Percentiles rank a stretch among this genome's conserved stretches.
Conservation (phyloP, 371 early-diverging fungal species). For the Actinomortierella wolfii region DNA sequence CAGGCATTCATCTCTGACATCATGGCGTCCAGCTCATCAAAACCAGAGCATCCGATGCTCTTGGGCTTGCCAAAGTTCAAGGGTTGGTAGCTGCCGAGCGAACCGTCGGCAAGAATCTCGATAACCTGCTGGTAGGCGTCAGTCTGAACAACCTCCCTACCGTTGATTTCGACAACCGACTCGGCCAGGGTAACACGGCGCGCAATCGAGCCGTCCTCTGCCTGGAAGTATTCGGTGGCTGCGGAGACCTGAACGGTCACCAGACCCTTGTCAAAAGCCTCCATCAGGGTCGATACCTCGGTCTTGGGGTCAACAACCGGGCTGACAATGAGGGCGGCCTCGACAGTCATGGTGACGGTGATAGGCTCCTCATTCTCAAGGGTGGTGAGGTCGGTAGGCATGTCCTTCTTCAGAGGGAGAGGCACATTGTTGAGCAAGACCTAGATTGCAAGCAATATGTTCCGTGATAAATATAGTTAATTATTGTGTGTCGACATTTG, state of each 20-base stretch:
- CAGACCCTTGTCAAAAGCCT: conserved; percentile 69
- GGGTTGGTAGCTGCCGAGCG: conserved; percentile 52
- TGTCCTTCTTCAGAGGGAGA: conserved; percentile 52
- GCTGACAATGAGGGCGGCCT: conserved; percentile 66
- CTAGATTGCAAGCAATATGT: conserved; percentile 13
- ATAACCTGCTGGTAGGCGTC: conserved; percentile 71
- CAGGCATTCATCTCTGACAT: conserved; percentile 22
- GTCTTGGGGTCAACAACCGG: conserved; percentile 72
- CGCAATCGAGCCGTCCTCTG: conserved; percentile 57
- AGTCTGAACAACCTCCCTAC: conserved; percentile 69
- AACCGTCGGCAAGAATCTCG: conserved; percentile 63
- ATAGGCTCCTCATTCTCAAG: conserved; percentile 65
- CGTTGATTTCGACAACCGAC: conserved; percentile 72
- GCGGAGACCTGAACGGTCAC: conserved; percentile 73
- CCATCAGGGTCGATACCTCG: conserved; percentile 52
- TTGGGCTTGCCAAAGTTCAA: conserved; percentile 12
- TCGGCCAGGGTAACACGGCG: conserved; percentile 67
- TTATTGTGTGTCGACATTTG: background rate
- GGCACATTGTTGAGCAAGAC: conserved; percentile 64
- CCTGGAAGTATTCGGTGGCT: conserved; percentile 54
- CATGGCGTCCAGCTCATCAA: conserved; percentile 14
- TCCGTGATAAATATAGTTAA: background rate
- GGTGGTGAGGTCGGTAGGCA: conserved; percentile 13
- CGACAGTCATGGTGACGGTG: conserved; percentile 56
- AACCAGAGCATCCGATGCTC: conserved; percentile 7